Base-by-base conservation (phyloP, 2,329 filamentous ascomycete species). In the Magnaporthiopsis incrustans region DNA sequence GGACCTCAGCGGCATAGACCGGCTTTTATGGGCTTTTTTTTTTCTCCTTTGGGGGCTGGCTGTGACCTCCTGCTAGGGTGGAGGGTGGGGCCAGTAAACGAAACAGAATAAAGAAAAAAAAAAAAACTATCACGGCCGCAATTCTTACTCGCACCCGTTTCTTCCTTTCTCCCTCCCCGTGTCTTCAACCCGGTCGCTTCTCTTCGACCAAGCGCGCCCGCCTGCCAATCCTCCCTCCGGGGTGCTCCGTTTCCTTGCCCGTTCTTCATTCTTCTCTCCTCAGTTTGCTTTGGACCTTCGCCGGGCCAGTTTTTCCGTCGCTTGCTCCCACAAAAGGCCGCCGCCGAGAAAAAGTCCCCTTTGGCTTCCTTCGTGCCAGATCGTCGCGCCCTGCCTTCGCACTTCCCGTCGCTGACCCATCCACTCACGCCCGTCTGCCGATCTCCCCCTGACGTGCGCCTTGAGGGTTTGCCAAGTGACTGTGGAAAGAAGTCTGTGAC, bases 101-200 rank as follows among this genome's bases (percentile, higher is more conserved):
- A 57, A 57, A 62, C 35, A 53, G 27, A 56, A 14, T 56, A 44
- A 15, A 14, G 58, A 57, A 53, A 63, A 57, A 26, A 15, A 32
- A 57, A 63, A 63, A 63, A 57, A 57, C 14, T n/a, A 63, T 57
- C 53, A 38, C 61, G 30, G 53, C 53, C 58, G 12, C n/a, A 50
- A 38, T 35, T 63, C 61, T 57, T 57, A 63, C 61, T 57, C 53
- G 30, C 26, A 27, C 56, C 61, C 73, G 73, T 72, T 67, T 67
- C 70, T 68, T 66, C 67, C 67, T 64, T 66, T 66, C 66, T 68
- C 66, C 65, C 64, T 69, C 70, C 66, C 64, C 64, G 61, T 57
- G 61, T 63, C 58, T 53, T 63, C 59, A 26, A 60, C 38, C 57
- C 61, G 27, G 25, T 32, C 30, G 26, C 32, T 53, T 35, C 25